A percentile compares a stretch with the other conserved stretches of the same genome.
Evolutionary conservation across 2,329 filamentous ascomycete species (phyloP).

Genomic region (Aspergillus hortae): DNA sequence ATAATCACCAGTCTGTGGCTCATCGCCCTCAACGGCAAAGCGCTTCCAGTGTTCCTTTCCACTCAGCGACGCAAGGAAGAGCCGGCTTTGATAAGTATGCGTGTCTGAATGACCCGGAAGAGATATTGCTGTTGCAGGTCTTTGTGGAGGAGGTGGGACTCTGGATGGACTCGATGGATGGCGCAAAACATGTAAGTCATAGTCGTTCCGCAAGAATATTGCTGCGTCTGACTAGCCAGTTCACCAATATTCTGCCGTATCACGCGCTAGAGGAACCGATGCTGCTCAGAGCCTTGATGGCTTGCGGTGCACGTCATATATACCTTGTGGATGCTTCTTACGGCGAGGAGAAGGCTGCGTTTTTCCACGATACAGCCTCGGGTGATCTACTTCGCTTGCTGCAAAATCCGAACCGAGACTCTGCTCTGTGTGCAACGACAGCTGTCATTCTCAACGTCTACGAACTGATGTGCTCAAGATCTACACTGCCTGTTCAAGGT

Average conservation of each 20-base stretch:
- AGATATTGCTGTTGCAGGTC: conserved; percentile 84
- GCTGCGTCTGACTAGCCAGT: conserved; percentile 44
- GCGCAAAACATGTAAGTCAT: conserved; percentile 64
- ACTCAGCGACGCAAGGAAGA: conserved; percentile 35
- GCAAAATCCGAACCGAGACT: conserved; percentile 81
- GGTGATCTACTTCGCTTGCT: conserved; percentile 70
- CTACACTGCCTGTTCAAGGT: conserved; percentile 56
- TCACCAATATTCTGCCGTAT: conserved; percentile 78
- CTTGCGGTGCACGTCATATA: conserved; percentile 81
- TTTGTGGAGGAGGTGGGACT: conserved; percentile 86
- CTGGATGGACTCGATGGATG: conserved; percentile 93
- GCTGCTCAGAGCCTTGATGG: conserved; percentile 82
- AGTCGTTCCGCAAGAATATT: neutral
- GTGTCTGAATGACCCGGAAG: conserved; percentile 69
- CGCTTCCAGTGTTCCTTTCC: conserved; percentile 33
- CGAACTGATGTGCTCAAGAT: conserved; percentile 83
- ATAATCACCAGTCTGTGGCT: conserved; percentile 20
- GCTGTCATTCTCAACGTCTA: conserved; percentile 89
- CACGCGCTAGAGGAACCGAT: conserved; percentile 78
- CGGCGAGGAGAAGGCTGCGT: conserved; percentile 70
- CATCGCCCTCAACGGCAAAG: conserved; percentile 27
- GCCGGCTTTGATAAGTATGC: conserved; percentile 51
- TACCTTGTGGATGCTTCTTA: conserved; percentile 67
- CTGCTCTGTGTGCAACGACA: conserved; percentile 77
- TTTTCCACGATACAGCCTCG: conserved; percentile 84